phyloP scores from a whole-genome alignment of 2,329 filamentous ascomycete genomes.

The Colletotrichum neosansevieriae region DNA sequence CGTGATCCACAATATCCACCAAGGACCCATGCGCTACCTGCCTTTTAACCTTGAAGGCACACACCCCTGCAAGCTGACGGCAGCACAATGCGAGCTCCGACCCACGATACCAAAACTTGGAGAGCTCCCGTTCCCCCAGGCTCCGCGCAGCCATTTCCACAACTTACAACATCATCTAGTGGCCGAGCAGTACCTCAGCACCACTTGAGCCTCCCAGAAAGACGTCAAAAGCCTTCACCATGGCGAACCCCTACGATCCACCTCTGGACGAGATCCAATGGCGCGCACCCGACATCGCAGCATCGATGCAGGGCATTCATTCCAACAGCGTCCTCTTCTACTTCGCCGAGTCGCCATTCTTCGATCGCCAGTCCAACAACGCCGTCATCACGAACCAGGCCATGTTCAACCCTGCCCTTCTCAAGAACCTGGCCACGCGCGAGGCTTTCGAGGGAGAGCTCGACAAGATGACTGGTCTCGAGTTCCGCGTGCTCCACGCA shows the following conservation, averaged over 20 bases:
- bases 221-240: slow-evolving; percentile 43
- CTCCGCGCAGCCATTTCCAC: slow-evolving; percentile 12
- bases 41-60: too few relatives aligned
- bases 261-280: slow-evolving; percentile 77
- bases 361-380: slow-evolving; percentile 76
- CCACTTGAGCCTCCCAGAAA: background rate
- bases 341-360: slow-evolving; percentile 76
- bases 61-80: slow-evolving; percentile 21
- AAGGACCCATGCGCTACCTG: too few relatives aligned
- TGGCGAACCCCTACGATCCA: slow-evolving; percentile 61
- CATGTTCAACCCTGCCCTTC: slow-evolving; percentile 70
- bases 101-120: slow-evolving; percentile 28
- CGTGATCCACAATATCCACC: background rate
- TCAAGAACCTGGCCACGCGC: slow-evolving; percentile 68
- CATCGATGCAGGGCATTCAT: slow-evolving; percentile 70
- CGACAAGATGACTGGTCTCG: slow-evolving; percentile 73
- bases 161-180: background rate
- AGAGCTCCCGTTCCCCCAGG: slow-evolving; percentile 9
- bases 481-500: slow-evolving; percentile 75
- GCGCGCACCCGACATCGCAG: slow-evolving; percentile 64
- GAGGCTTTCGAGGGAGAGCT: slow-evolving; percentile 73
- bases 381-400: slow-evolving; percentile 72
- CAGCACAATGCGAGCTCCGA: slow-evolving; percentile 19
- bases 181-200: background rate
- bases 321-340: slow-evolving; percentile 76